A percentile compares a stretch with the other conserved stretches of the same genome.
phyloP scores from a whole-genome alignment of 2,329 filamentous ascomycete genomes.

The Aspergillus sclerotialis region DNA sequence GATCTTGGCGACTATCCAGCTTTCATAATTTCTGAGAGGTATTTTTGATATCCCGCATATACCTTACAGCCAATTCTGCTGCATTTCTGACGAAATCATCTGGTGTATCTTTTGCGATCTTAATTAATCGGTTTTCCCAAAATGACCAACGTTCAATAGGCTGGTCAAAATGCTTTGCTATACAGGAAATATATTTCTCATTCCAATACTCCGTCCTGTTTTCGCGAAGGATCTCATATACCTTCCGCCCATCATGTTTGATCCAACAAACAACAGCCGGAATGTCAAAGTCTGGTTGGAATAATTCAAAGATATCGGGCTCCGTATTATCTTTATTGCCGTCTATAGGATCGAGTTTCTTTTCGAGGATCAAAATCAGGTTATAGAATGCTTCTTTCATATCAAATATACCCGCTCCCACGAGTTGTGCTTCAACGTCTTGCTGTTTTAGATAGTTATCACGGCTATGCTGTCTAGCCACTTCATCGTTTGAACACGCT shows the following conservation, averaged over 20 bases:
- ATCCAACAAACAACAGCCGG: not conserved
- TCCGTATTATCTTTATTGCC: not conserved
- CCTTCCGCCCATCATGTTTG: not conserved
- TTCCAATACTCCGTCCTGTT: not conserved
- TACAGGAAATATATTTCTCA: not conserved
- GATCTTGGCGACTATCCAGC: no score
- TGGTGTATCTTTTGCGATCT: not conserved
- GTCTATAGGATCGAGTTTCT: not conserved
- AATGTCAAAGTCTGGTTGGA: slow-evolving; percentile 1
- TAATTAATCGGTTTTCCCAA: not conserved
- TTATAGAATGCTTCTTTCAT: not conserved
- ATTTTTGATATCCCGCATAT: no score
- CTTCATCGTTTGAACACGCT: slow-evolving; percentile 1
- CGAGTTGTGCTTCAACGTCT: not conserved
- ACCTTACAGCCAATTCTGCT: not conserved
- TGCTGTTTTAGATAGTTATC: not conserved
- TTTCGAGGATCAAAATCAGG: not conserved
- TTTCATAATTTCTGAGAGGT: no score
- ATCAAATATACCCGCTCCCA: not conserved
- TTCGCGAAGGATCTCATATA: not conserved
- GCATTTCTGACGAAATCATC: no score
- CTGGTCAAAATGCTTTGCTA: not conserved
- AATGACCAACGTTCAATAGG: not conserved
- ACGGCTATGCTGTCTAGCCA: not conserved
- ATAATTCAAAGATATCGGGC: not conserved